Conservation (phyloP, 1,284 basidiomycete species). For the Puccinia sorghi region DNA sequence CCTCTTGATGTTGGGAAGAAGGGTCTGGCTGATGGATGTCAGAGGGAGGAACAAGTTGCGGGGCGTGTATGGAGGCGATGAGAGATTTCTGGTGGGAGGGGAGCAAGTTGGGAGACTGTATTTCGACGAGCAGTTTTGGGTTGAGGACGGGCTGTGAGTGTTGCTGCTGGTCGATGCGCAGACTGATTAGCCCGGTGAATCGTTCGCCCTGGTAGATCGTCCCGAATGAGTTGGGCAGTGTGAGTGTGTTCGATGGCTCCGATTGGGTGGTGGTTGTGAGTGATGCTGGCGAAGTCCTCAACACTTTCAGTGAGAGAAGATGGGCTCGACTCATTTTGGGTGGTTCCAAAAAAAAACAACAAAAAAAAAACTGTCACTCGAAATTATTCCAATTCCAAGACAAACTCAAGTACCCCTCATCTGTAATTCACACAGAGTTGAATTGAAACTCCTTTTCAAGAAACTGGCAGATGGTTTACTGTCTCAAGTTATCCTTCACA, state of each 20-base stretch:
- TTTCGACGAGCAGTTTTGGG: conserved; percentile 1
- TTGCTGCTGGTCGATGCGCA: background rate
- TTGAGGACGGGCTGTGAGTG: background rate
- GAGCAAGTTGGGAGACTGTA: background rate
- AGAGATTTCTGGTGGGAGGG: background rate
- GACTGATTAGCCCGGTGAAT: background rate
- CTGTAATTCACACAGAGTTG: too few relatives aligned
- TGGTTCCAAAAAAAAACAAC: too few relatives aligned
- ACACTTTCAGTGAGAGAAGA: conserved; percentile 14
- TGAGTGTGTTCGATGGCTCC: background rate
- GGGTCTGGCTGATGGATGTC: background rate
- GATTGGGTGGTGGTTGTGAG: background rate
- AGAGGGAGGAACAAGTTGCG: background rate
- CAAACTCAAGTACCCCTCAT: too few relatives aligned
- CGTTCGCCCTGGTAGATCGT: conserved; percentile 19
- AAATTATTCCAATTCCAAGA: too few relatives aligned
- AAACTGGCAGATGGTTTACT: too few relatives aligned
- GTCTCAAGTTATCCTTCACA: too few relatives aligned
- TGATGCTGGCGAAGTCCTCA: background rate
- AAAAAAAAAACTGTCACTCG: too few relatives aligned
- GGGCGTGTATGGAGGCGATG: background rate
- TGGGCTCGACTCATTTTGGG: background rate
- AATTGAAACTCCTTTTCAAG: too few relatives aligned
- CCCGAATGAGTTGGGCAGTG: conserved; percentile 17
- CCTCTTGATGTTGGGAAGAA: background rate